Percentiles rank a stretch among this genome's conserved stretches.
phyloP scores from a whole-genome alignment of 306 rosid genomes.

The Hippophae rhamnoides region DNA sequence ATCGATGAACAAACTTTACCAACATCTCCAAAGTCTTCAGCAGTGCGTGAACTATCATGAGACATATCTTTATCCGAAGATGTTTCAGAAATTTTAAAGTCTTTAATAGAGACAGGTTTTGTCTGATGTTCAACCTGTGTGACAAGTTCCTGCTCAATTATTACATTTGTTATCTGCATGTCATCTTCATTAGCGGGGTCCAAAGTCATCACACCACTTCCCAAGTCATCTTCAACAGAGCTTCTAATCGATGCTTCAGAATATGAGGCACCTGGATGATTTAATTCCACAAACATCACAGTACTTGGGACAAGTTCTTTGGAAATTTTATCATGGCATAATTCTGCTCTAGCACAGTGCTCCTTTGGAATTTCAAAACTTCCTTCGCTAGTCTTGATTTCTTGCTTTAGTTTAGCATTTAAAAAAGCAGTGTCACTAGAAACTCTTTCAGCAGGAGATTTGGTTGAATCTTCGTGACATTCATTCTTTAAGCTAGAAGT shows the following conservation, averaged over 20 bases:
- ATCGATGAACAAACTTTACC: constrained; percentile 28
- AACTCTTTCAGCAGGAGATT: constrained; percentile 1
- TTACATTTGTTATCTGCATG: constrained; percentile 21
- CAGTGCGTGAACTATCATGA: constrained; percentile 11
- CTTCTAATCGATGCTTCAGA: constrained; percentile 24
- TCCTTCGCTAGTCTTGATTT: constrained; percentile 13
- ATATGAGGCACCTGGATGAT: constrained; percentile 25
- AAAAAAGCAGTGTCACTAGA: constrained; percentile 9
- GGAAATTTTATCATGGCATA: constrained; percentile 4
- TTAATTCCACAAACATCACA: constrained; percentile 16
- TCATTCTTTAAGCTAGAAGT: neutral
- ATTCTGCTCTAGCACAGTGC: constrained; percentile 15
- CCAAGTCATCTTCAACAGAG: constrained; percentile 16
- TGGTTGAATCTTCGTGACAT: constrained; percentile 4
- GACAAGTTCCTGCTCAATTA: constrained; percentile 23
- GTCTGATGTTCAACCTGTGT: constrained; percentile 22
- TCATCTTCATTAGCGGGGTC: constrained; percentile 23
- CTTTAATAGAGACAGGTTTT: constrained; percentile 11
- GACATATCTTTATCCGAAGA: constrained; percentile 20
- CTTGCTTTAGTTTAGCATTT: constrained; percentile 8
- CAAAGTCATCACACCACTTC: constrained; percentile 18
- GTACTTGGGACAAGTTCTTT: constrained; percentile 14
- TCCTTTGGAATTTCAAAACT: constrained; percentile 18
- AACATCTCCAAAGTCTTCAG: constrained; percentile 16
- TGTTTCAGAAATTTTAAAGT: constrained; percentile 24